A percentile compares a stretch with the other conserved stretches of the same genome.
Evolutionary conservation across 345 rosid species (phyloP).

Genomic region (Boechera retrofracta): DNA sequence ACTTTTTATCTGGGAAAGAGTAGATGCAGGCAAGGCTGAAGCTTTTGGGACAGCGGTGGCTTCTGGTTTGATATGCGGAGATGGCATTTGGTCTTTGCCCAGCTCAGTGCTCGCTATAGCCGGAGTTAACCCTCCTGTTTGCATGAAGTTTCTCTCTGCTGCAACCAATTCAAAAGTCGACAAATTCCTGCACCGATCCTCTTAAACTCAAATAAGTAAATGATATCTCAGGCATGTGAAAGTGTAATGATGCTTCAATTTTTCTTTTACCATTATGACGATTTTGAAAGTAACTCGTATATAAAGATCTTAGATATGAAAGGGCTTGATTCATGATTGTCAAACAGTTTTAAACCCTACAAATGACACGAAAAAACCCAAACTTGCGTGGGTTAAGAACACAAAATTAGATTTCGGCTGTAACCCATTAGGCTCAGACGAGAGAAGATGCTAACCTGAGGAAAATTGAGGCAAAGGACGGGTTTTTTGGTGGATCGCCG

Average conservation of each 20-base stretch:
- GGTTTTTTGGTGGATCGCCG: conserved; percentile 65
- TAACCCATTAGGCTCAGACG: conserved; percentile 19
- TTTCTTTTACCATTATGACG: conserved; percentile 8
- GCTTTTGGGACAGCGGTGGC: conserved; percentile 81
- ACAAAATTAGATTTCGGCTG: not conserved
- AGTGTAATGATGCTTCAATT: conserved; percentile 36
- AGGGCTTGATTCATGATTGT: not conserved
- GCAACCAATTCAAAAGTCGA: conserved; percentile 59
- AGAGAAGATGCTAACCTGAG: conserved; percentile 57
- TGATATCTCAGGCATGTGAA: conserved; percentile 15
- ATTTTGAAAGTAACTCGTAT: conserved; percentile 28
- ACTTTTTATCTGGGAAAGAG: conserved; percentile 69
- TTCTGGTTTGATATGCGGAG: conserved; percentile 85
- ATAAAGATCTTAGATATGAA: conserved; percentile 25
- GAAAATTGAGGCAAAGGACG: conserved; percentile 64
- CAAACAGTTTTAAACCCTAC: conserved; percentile 53
- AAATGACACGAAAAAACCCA: conserved; percentile 6
- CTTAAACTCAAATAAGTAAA: conserved; percentile 24
- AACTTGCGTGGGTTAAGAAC: conserved; percentile 17
- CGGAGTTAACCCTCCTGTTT: conserved; percentile 68
- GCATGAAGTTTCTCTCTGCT: conserved; percentile 81
- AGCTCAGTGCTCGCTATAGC: conserved; percentile 71
- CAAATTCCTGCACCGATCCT: conserved; percentile 32
- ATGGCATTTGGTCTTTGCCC: conserved; percentile 80
- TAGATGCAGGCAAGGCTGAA: conserved; percentile 66